Conservation (phyloP, 1,284 basidiomycete species). For the Apiotrichum gracile region DNA sequence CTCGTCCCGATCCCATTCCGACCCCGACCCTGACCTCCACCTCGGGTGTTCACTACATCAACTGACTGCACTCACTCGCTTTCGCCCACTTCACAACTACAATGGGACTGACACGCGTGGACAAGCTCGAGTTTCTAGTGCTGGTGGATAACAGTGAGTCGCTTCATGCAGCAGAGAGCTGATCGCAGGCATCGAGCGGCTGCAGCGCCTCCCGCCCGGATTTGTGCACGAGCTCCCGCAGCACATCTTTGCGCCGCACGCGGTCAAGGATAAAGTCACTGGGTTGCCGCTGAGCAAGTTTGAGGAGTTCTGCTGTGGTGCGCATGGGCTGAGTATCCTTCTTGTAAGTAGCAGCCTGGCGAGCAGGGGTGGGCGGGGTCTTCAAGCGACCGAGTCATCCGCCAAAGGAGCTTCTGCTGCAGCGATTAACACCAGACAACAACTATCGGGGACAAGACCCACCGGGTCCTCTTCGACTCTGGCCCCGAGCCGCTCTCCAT, state of each 20-base stretch:
- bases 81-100: background rate
- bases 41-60: too few species aligned
- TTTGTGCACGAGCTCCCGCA: conserved; percentile 65
- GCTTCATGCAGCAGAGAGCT: background rate
- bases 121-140: conserved; percentile 36
- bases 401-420: too few species aligned
- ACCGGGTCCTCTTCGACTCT: conserved; percentile 67
- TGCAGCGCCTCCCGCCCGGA: conserved; percentile 68
- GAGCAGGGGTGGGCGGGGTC: too few species aligned
- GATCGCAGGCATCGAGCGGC: conserved; percentile 51
- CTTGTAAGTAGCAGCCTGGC: conserved; percentile 53
- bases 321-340: conserved; percentile 71
- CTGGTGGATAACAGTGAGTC: conserved; percentile 38
- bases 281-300: conserved; percentile 64
- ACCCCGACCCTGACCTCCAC: too few species aligned
- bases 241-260: conserved; percentile 51
- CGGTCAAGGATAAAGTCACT: conserved; percentile 47
- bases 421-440: conserved; percentile 22
- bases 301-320: conserved; percentile 72
- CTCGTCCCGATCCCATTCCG: too few species aligned
- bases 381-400: too few species aligned
- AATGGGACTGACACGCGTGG: conserved; percentile 18
- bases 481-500: conserved; percentile 69
- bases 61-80: too few species aligned
- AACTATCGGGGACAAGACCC: conserved; percentile 48